Evolutionary conservation across 2,329 filamentous ascomycete species (phyloP), one percentile per base, ranked within the genome.

Genomic region (Aureobasidium mangrovei): DNA sequence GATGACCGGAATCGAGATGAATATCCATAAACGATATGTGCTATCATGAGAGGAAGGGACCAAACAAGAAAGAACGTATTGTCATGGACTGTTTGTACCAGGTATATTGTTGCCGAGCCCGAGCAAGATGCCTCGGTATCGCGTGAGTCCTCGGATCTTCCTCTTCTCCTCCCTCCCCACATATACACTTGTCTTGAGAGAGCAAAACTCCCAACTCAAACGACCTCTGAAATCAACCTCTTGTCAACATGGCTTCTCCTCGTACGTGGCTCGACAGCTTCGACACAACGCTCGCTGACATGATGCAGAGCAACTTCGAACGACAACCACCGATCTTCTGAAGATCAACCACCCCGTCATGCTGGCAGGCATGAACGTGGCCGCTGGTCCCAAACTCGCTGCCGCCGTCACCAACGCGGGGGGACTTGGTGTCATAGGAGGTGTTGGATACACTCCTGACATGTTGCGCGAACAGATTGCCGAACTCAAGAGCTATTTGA

Each of bases 291-390:
- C n/a, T 51, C 46, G 44, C 60, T 62, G 58, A 70, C 68, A 58
- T 63, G 60, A 51, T 44, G 26, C 71, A 91, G 88, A 93, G 77
- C 80, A 88, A 77, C 85, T 98, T 72, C 88, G 88, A 67, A 98
- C 93, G 53, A 84, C 88, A 62, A 78, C 91, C 66, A 98, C 93
- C 64, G 91, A 97, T 81, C 86, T 97, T 61, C 86, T 98, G 75
- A 88, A 89, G 79, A 97, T 98, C 81, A 88, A 95, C 72, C 93
- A 98, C 75, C 93, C 93, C 56, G 78, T 98, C 69, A 77, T 98
- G 67, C 84, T 98, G 59, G 93, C 93, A 64, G 93, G 93, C 71
- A 98, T 98, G 93, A 97, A 98, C 79, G 93, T 97, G 60, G 93
- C 93, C 55, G 93, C 93, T 57, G 93, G 93, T 48, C 93, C 93